Evolutionary conservation across 202 grass and related monocot genomes (phyloP).

Genomic region (Tripidium arundinaceum): DNA sequence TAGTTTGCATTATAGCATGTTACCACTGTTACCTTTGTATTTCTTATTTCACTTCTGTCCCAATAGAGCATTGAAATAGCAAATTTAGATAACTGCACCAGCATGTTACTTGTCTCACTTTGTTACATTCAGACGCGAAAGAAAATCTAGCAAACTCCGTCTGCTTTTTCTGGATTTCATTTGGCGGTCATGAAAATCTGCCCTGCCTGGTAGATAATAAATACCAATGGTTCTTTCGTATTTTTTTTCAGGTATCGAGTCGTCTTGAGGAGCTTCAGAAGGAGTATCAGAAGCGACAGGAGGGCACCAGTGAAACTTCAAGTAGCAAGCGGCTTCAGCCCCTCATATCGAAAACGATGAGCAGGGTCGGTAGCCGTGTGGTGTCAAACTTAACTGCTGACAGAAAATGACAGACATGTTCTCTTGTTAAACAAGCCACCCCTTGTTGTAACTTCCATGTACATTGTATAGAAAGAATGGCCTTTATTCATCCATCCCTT

Average conservation of each 20-base stretch:
- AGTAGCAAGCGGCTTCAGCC: conserved; percentile 46
- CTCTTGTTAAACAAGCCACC: no score
- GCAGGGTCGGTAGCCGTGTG: conserved; percentile 42
- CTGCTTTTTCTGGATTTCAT: not conserved
- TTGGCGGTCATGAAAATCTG: not conserved
- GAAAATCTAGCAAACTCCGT: not conserved
- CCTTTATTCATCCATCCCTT: not conserved
- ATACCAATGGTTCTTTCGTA: no score
- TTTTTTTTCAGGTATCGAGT: conserved; percentile 59
- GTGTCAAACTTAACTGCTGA: conserved; percentile 20
- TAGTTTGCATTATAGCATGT: no score
- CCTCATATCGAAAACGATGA: conserved; percentile 45
- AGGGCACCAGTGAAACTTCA: conserved; percentile 40
- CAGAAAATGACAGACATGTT: conserved; percentile 16
- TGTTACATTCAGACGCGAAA: not conserved
- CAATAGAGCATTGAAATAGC: no score
- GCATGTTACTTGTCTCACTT: not conserved
- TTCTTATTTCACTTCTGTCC: no score
- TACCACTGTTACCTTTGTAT: no score
- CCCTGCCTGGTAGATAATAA: no score
- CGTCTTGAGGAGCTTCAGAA: conserved; percentile 65
- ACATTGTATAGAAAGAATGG: conserved; percentile 12
- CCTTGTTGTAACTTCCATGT: conserved; percentile 28
- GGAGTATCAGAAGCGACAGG: conserved; percentile 53
- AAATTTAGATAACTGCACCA: not conserved